Evolutionary conservation across 176 grass and related monocot species (phyloP), one percentile per base, ranked within the genome.

Genomic region (Ananas comosus): DNA sequence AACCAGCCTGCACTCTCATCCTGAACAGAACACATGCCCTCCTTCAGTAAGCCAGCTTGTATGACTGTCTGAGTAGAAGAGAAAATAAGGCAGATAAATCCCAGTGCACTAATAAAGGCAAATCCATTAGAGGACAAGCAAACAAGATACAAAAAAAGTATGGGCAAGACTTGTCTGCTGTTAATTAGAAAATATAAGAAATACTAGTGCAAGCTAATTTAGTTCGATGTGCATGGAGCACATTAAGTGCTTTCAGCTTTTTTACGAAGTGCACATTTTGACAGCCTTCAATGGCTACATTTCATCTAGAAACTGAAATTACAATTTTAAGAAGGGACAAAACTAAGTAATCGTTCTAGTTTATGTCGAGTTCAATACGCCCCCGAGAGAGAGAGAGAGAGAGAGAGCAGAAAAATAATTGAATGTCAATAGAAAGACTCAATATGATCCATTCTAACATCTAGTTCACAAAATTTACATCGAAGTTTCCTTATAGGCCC

Each of bases 1-100:
- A 75, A 76, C 75, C 80, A 76, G 78, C 92, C 92, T 86, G 92
- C 92, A 78, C 92, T 96, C 84, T 96, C 92, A 76, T 96, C 92
- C 79, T 96, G 92, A 73, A 96, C 88, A 49, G 88, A 87, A 82
- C 92, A 96, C 53, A 96, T 80, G 72, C 92, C 92, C 68, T 91
- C 79, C 77, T 89, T 85, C 21, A 96, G 76, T 64, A 96, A 76
- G 71, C 92, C 92, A 75, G 88, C 85, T 79, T 88, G 85, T 82
- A 96, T 63, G 33, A 96, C 85, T 52, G 83, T 66, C 92, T 96
- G 69, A 67, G 56, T 47, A 80, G 49, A 63, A 69, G 53, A 48
- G 71, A 87, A 70, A 74, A 53, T 64, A 69, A 65, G 50, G 3
- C 76, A 61, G 47, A 47, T 9, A 78, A 61, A 73, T 74, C 9